Base-by-base conservation (phyloP, 1,139 yeast species). In the Geotrichum europaeum region DNA sequence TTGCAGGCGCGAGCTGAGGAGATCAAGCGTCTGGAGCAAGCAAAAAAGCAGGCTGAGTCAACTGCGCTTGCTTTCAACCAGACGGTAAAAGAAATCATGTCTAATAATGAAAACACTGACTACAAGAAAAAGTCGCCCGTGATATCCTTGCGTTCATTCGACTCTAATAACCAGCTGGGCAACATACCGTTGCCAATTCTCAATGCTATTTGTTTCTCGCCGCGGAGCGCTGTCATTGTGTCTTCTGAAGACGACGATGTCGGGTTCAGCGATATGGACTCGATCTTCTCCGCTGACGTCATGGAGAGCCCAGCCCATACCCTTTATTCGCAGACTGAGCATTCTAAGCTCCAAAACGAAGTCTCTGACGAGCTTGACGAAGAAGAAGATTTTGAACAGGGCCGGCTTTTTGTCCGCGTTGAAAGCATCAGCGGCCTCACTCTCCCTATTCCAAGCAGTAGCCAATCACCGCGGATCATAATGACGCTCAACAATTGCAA, bases 401-500 rank as follows among this genome's bases (percentile, higher is more conserved):
- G 98, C 3, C 79, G 91, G 53, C 75, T 92, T 32, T 92, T 90
- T 73, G 76, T 92, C 61, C 81, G 86, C 62, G 80, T 92, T 54
- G 78, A 84, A 62, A 85, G 85, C 0, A 73, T 91, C 59, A 78
- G 80, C 63, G 83, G 81, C 57, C 72, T 91, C 45, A 74, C 76
- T 18, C 75, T 91, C 61, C 89, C 94, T 1, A 60, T 72, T 13
- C 51, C 56, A 22, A 62, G 53, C 40, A 83, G 83, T 58, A 64
- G 67, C 53, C 47, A 40, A 15, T 40, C 47, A 40, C 73, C 90
- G 0, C 79, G 79, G 59, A 84, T 88, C 73, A 82, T 84, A 50
- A 71, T 91, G 49, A 84, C 89, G 5, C 78, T 94, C 64, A 98
- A 94, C 71, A 92, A 94, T 72, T 97, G 97, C 2, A 84, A 85